Conservation (phyloP, 1,139 yeast genomes). For the Kluyveromyces sp. region DNA sequence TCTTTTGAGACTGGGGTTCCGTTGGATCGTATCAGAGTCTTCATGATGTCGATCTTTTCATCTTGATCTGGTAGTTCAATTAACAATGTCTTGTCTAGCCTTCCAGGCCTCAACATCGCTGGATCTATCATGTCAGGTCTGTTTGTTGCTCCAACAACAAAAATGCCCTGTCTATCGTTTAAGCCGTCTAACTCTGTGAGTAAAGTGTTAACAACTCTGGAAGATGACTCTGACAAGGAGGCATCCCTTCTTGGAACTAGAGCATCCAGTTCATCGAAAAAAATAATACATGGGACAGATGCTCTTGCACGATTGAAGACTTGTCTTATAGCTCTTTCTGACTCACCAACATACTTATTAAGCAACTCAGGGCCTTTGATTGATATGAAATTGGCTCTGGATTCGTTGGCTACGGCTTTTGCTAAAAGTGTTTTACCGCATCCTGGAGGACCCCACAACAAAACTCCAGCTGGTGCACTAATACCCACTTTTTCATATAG, state of each 20-base stretch:
- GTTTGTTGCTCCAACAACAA: constrained; percentile 94
- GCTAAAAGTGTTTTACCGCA: constrained; percentile 96
- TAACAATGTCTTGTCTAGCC: constrained; percentile 86
- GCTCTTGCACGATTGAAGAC: constrained; percentile 93
- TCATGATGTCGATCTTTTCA: constrained; percentile 76
- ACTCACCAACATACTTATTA: constrained; percentile 94
- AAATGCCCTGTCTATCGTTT: constrained; percentile 86
- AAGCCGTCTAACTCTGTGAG: constrained; percentile 92
- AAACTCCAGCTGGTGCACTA: constrained; percentile 93
- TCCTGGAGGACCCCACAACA: constrained; percentile 99
- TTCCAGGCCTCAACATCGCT: constrained; percentile 96
- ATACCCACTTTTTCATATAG: constrained; percentile 86
- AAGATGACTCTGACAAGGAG: constrained; percentile 79
- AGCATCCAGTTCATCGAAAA: constrained; percentile 94
- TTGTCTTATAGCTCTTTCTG: constrained; percentile 90
- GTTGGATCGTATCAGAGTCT: constrained; percentile 63
- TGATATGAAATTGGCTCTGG: constrained; percentile 90
- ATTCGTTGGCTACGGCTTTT: constrained; percentile 95
- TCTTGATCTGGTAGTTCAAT: constrained; percentile 77
- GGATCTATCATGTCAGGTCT: constrained; percentile 98
- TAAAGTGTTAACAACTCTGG: constrained; percentile 89
- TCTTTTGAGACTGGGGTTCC: constrained; percentile 65
- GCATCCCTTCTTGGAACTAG: constrained; percentile 91
- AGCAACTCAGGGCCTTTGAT: constrained; percentile 92
- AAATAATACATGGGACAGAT: constrained; percentile 89